Conservation (phyloP, 75 land plant genomes). For the Gnetum montanum region DNA sequence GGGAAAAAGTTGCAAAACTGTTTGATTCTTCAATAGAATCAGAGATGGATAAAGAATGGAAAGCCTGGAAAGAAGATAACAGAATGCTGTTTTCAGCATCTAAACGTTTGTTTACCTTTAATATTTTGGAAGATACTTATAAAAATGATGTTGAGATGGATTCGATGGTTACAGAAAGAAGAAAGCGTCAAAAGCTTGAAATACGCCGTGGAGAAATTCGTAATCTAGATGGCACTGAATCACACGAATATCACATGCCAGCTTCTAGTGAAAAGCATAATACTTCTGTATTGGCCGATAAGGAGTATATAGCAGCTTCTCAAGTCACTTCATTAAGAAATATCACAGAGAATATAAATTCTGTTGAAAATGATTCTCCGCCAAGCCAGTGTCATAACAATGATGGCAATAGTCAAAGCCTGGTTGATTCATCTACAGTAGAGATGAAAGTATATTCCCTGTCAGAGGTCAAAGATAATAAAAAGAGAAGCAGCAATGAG, state of each 20-base stretch:
- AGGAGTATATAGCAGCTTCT: neutral
- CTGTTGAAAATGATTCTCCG: neutral
- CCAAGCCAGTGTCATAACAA: constrained; percentile 11
- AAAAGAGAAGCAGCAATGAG: constrained; percentile 1
- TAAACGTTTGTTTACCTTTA: constrained; percentile 12
- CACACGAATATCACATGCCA: constrained; percentile 19
- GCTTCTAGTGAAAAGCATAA: constrained; percentile 9
- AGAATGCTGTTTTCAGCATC: constrained; percentile 42
- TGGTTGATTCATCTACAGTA: neutral
- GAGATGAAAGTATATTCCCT: too few species aligned
- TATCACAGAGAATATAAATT: constrained; percentile 1
- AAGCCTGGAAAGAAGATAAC: constrained; percentile 65
- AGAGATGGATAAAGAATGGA: constrained; percentile 66
- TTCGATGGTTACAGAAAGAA: constrained; percentile 18
- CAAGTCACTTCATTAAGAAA: constrained; percentile 1
- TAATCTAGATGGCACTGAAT: neutral
- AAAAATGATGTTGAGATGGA: constrained; percentile 13
- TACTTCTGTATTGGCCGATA: constrained; percentile 15
- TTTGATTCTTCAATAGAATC: constrained; percentile 47
- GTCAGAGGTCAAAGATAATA: constrained; percentile 1
- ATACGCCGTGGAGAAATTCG: constrained; percentile 48
- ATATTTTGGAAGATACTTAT: constrained; percentile 8
- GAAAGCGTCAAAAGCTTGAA: constrained; percentile 68
- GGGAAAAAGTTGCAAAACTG: constrained; percentile 59
- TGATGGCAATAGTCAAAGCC: constrained; percentile 12